Percentiles rank a stretch among this genome's conserved stretches.
Conservation (phyloP, 495 filamentous ascomycete genomes). For the Neurospora cerealis region DNA sequence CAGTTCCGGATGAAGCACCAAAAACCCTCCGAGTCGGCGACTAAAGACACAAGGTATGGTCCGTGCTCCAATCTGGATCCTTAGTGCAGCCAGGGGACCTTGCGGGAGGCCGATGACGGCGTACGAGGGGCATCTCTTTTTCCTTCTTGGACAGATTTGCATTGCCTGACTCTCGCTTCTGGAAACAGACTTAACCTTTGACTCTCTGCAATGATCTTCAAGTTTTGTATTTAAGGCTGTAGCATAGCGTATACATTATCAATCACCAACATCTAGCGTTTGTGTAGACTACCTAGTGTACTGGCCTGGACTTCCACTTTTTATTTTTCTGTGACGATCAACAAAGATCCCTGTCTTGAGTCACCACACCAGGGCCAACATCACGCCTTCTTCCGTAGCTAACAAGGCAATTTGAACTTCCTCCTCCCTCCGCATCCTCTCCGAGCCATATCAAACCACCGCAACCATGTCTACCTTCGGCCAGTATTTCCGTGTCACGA, state of each 20-base stretch:
- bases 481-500: slow-evolving; percentile 71
- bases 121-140: slow-evolving; percentile 9
- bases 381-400: background rate
- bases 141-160: background rate
- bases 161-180: background rate
- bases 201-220: background rate
- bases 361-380: background rate
- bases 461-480: slow-evolving; percentile 83
- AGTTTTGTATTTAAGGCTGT: background rate
- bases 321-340: background rate
- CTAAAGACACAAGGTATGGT: background rate
- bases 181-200: background rate
- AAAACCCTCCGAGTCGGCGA: background rate
- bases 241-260: background rate
- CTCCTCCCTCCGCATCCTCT: background rate
- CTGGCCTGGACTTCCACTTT: background rate
- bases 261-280: background rate
- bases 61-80: background rate
- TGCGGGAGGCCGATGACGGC: slow-evolving; percentile 7
- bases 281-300: background rate
- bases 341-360: background rate
- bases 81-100: background rate
- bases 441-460: background rate
- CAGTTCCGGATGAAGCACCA: background rate
- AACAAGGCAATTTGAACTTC: background rate